These are phyloP conservation scores for Boletales sp. DNA, from an alignment of 768 basidiomycete species.

Conservation along the genomic window DNA sequence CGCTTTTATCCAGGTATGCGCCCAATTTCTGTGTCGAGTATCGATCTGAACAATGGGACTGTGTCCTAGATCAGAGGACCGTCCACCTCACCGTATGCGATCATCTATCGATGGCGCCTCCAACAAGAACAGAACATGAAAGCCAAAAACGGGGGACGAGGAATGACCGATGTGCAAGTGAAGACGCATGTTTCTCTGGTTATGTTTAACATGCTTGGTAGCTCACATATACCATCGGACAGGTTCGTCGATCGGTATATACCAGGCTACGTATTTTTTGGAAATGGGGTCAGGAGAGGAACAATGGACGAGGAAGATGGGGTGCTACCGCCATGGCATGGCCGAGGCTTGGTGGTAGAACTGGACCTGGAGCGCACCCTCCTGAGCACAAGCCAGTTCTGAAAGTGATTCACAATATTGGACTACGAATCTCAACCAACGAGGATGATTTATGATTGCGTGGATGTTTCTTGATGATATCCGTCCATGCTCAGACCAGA, in stretches of 20 bases:
- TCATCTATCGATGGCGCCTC: conserved; percentile 84
- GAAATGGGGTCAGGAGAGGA: conserved; percentile 48
- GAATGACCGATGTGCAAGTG: conserved; percentile 84
- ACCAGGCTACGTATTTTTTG: conserved; percentile 89
- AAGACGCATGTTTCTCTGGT: conserved; percentile 38
- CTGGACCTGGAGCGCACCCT: conserved; percentile 55
- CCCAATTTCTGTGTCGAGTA: too few relatives aligned
- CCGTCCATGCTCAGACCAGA: too few relatives aligned
- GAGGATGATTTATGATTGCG: too few relatives aligned
- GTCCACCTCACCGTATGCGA: conserved; percentile 34
- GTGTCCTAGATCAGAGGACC: conserved; percentile 37
- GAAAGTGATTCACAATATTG: neutral
- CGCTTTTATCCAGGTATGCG: conserved; percentile 67
- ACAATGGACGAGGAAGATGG: conserved; percentile 18
- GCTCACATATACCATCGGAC: conserved; percentile 1
- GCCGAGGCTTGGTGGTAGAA: conserved; percentile 48
- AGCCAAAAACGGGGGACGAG: conserved; percentile 72
- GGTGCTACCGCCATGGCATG: conserved; percentile 38
- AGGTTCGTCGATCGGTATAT: conserved; percentile 94
- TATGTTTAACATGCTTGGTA: neutral
- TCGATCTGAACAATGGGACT: neutral
- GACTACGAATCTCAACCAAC: too few relatives aligned
- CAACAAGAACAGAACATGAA: conserved; percentile 94
- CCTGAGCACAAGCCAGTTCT: conserved; percentile 41
- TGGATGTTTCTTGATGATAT: too few relatives aligned